Base-by-base conservation (phyloP, 768 basidiomycete genomes). In the Lactifluus hygrophoroides region DNA sequence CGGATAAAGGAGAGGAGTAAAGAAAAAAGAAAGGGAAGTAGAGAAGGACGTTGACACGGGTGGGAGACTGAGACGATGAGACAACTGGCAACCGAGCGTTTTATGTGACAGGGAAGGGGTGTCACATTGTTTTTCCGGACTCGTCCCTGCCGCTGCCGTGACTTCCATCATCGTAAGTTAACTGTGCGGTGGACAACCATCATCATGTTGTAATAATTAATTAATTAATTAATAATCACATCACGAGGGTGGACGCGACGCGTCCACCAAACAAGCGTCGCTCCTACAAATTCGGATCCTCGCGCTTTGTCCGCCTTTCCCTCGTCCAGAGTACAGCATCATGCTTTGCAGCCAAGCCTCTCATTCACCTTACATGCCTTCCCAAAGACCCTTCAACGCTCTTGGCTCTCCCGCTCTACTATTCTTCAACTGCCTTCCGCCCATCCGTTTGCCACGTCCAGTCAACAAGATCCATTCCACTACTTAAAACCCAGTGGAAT, bases 391-490 rank as follows among this genome's bases (percentile, higher is more conserved):
- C 1, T 51, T 28, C n/a, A 51, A 49, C 53, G 61, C 58, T 60
- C 61, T 54, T 54, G 58, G 42, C 49, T 30, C 38, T 49, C 58
- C 60, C 57, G 16, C 34, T 38, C 48, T 30, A 9, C 47, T 28
- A 9, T 10, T 37, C 44, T 30, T 54, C 25, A 37, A 54, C 43
- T 13, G 0, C 30, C 48, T 51, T 54, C 61, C 61, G 38, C 37
- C 3, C 60, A 32, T 44, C n/a, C 58, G 42, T 53, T 50, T 35
- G 14, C 37, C 53, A 49, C 48, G 17, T 46, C 35, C 40, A 60
- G 61, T 58, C 61, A 60, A 62, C 57, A 50, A 44, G 47, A 54
- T 47, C 43, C 53, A 55, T 62, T 55, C 58, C 58, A 60, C 54
- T 25, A 5, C 27, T 25, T 30, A 5, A 47, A 58, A 47, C 32